Evolutionary conservation across 169 alveolate species (phyloP).

Genomic region (Plasmodium adleri): DNA sequence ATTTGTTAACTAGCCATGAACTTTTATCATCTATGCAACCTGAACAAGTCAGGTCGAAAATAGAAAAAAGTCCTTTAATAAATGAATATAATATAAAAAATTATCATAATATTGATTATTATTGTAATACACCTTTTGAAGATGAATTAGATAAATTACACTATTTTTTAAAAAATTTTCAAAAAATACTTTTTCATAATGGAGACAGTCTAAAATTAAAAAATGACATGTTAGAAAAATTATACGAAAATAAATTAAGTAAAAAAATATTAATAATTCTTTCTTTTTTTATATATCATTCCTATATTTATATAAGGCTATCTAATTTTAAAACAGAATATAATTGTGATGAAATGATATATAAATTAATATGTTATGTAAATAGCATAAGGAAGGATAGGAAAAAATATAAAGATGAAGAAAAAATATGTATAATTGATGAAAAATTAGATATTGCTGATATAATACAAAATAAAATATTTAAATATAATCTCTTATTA

Average conservation of each 20-base stretch:
- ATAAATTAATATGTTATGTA: constrained; percentile 23
- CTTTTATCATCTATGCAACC: no score
- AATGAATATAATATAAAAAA: background rate
- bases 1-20: no score
- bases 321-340: constrained; percentile 28
- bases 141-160: constrained; percentile 4
- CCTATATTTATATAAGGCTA: constrained; percentile 17
- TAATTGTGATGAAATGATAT: constrained; percentile 25
- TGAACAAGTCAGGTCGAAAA: no score
- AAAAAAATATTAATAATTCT: constrained; percentile 13
- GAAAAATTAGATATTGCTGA: constrained; percentile 55
- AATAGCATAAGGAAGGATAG: constrained; percentile 40
- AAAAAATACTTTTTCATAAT: background rate
- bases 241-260: constrained; percentile 15
- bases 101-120: background rate
- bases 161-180: background rate
- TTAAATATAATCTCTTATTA: constrained; percentile 14
- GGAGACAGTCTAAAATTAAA: no score
- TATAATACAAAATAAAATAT: constrained; percentile 48
- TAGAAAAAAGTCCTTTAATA: background rate
- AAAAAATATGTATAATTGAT: constrained; percentile 28
- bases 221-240: constrained; percentile 18
- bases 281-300: constrained; percentile 28
- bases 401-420: constrained; percentile 51
- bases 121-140: background rate